A percentile compares a stretch with the other conserved stretches of the same genome.
These are phyloP conservation scores for Leptodontidium sp. DNA, from an alignment of 2,329 filamentous ascomycete genomes.

Conservation along the genomic window DNA sequence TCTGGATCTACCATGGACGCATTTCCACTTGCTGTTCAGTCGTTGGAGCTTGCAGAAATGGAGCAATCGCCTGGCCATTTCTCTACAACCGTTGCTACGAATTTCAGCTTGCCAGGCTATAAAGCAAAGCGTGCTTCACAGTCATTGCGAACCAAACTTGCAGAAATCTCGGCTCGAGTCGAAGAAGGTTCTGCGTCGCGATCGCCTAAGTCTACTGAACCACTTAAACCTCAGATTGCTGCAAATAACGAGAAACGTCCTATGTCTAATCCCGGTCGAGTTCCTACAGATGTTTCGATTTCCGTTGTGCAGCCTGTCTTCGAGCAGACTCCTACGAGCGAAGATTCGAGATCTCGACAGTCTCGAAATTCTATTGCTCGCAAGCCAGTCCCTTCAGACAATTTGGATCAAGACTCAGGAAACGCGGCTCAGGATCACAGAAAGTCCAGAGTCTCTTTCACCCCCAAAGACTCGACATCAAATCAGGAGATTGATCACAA, in stretches of 20 bases:
- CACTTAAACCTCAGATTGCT: neutral
- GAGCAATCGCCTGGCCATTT: slow-evolving; percentile 25
- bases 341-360: neutral
- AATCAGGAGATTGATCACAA: slow-evolving; percentile 7
- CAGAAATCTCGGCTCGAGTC: neutral
- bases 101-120: slow-evolving; percentile 43
- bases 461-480: neutral
- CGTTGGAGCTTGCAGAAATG: slow-evolving; percentile 31
- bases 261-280: neutral
- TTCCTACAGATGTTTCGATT: slow-evolving; percentile 12
- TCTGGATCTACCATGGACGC: slow-evolving; percentile 35
- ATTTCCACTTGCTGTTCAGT: slow-evolving; percentile 39
- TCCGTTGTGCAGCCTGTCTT: neutral
- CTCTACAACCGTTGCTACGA: slow-evolving; percentile 41
- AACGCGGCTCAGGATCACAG: neutral
- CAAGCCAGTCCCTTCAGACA: slow-evolving; percentile 11
- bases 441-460: neutral
- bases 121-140: slow-evolving; percentile 29
- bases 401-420: neutral
- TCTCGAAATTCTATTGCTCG: slow-evolving; percentile 16
- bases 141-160: slow-evolving; percentile 17
- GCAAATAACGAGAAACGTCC: slow-evolving; percentile 4
- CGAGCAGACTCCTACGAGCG: neutral
- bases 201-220: neutral
- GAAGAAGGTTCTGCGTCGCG: neutral